These are phyloP conservation scores for Aureobasidium melanogenum DNA, from an alignment of 2,329 filamentous ascomycete species.

Conservation along the genomic window DNA sequence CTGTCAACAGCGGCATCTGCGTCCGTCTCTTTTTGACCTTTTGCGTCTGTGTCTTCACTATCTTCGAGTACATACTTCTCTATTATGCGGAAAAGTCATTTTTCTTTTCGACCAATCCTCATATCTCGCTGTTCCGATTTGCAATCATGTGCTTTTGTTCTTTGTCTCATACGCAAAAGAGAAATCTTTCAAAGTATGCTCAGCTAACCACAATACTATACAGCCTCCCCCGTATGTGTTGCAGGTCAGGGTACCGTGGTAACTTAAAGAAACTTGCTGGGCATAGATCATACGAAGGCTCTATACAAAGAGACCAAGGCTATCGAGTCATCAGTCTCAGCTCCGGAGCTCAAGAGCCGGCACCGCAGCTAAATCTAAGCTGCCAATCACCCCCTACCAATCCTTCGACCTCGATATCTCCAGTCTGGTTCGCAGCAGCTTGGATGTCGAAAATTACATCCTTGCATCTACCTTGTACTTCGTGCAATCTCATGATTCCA, in stretches of 20 bases:
- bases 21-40: neutral
- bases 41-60: neutral
- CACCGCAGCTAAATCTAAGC: constrained; percentile 7
- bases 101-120: neutral
- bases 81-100: neutral
- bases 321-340: neutral
- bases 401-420: constrained; percentile 13
- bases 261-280: too few species aligned
- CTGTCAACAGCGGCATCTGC: neutral
- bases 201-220: too few species aligned
- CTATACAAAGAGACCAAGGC: neutral
- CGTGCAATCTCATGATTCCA: constrained; percentile 11
- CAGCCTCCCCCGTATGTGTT: too few species aligned
- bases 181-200: too few species aligned
- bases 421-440: neutral
- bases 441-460: constrained; percentile 12
- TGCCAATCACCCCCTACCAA: constrained; percentile 13
- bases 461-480: constrained; percentile 5
- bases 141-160: too few species aligned
- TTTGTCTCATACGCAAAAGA: too few species aligned
- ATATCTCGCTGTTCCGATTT: too few species aligned
- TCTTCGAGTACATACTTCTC: neutral
- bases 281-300: too few species aligned
- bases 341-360: neutral
- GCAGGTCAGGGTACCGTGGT: too few species aligned